Conservation (phyloP, 495 filamentous ascomycete species). For the Pyrenopolyporus hunteri region DNA sequence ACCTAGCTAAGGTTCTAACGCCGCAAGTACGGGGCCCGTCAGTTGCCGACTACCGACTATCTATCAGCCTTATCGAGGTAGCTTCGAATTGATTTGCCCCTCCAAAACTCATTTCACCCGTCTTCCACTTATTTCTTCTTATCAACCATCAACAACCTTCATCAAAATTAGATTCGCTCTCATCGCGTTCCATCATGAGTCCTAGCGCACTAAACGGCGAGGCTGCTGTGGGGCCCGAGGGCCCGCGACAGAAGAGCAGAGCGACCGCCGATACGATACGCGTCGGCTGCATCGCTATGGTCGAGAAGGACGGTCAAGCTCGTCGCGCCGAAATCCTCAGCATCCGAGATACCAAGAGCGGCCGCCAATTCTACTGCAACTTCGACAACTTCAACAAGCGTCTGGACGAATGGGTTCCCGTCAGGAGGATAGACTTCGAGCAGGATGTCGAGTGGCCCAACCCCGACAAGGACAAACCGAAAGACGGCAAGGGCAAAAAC, state of each 20-base stretch:
- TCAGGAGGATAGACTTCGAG: constrained; percentile 78
- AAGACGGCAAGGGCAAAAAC: constrained; percentile 59
- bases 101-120: constrained; percentile 19
- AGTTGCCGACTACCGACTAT: constrained; percentile 24
- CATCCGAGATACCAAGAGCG: constrained; percentile 82
- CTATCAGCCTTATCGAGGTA: constrained; percentile 5
- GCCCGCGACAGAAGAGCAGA: constrained; percentile 71
- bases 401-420: constrained; percentile 93
- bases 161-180: constrained; percentile 20
- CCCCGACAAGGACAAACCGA: constrained; percentile 61
- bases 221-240: constrained; percentile 52
- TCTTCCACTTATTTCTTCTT: neutral
- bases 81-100: constrained; percentile 31
- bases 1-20: neutral
- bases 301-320: constrained; percentile 73
- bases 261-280: constrained; percentile 78
- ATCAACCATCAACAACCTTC: constrained; percentile 17
- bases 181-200: constrained; percentile 50
- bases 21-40: constrained; percentile 4
- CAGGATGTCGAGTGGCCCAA: constrained; percentile 64
- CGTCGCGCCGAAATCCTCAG: constrained; percentile 93
- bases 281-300: constrained; percentile 58
- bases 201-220: constrained; percentile 47
- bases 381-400: constrained; percentile 99
- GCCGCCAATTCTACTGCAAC: constrained; percentile 90